Conservation (phyloP, 2,329 filamentous ascomycete species). For the Colletotrichum sp. region DNA sequence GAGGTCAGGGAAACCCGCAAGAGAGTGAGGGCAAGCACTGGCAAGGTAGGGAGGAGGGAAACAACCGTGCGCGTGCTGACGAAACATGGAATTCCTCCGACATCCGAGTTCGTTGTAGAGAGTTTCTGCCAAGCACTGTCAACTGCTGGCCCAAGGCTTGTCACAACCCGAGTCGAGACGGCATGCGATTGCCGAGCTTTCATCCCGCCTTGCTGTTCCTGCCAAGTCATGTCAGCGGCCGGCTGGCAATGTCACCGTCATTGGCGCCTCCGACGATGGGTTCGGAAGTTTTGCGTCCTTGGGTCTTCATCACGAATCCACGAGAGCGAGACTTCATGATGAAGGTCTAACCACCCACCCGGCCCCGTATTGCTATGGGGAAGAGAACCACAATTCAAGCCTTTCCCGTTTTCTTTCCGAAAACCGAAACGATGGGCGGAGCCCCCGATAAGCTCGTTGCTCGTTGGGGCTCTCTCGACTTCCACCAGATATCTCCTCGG, state of each 20-base stretch:
- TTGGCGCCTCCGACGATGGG: not conserved
- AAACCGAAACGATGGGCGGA: not conserved
- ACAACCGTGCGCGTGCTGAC: constrained; percentile 12
- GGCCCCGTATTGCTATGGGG: not conserved
- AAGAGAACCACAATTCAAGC: not conserved
- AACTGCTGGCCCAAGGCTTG: constrained; percentile 17
- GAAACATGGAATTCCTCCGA: constrained; percentile 11
- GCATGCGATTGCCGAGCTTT: constrained; percentile 11
- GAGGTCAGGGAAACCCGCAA: not conserved
- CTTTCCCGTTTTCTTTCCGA: not conserved
- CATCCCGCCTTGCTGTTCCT: constrained; percentile 6
- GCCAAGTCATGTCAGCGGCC: constrained; percentile 11
- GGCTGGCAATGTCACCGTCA: constrained; percentile 1
- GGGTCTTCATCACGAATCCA: not conserved
- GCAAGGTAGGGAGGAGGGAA: not conserved
- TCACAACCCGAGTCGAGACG: constrained; percentile 10
- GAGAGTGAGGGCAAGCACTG: not conserved
- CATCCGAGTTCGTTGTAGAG: constrained; percentile 1
- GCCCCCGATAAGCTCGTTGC: not conserved
- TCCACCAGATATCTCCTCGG: not conserved
- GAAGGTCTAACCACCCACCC: not conserved
- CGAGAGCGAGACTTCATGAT: not conserved
- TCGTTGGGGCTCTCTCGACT: not conserved
- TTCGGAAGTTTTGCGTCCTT: not conserved
- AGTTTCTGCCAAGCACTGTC: constrained; percentile 16